Percentiles rank a stretch among this genome's conserved stretches.
phyloP scores from a whole-genome alignment of 176 grass and related monocot species.

The Secale cereale region DNA sequence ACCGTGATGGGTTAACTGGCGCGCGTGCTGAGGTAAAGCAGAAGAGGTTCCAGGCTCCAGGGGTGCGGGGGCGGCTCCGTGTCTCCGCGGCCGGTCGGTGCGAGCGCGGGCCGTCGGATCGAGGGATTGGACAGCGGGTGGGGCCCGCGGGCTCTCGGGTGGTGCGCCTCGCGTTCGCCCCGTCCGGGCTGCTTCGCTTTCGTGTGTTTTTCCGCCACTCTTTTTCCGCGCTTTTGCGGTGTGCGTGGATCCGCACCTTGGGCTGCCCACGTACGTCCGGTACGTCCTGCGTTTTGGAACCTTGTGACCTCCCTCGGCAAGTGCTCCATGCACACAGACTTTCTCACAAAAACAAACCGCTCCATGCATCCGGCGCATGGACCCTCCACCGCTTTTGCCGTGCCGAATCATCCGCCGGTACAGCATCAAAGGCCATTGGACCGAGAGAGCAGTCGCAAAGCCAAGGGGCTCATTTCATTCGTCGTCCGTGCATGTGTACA shows the following conservation, averaged over 20 bases:
- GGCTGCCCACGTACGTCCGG: slow-evolving; percentile 23
- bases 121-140: slow-evolving; percentile 3
- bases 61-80: slow-evolving; percentile 87
- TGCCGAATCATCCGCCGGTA: not conserved
- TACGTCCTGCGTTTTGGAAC: slow-evolving; percentile 5
- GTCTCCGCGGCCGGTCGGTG: slow-evolving; percentile 85
- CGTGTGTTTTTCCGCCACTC: slow-evolving; percentile 19
- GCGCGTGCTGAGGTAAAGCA: slow-evolving; percentile 1
- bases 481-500: not conserved
- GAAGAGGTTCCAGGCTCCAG: slow-evolving; percentile 43
- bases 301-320: not conserved
- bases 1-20: slow-evolving; percentile 31
- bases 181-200: slow-evolving; percentile 14
- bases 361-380: not conserved
- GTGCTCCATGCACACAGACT: not conserved
- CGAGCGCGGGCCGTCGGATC: slow-evolving; percentile 20
- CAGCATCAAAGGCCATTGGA: not conserved
- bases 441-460: not conserved
- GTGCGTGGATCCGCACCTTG: slow-evolving; percentile 55
- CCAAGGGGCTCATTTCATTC: not conserved
- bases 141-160: not conserved
- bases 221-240: slow-evolving; percentile 41
- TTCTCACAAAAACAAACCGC: not conserved
- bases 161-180: slow-evolving; percentile 46
- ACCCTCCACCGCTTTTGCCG: not conserved